Base-by-base conservation (phyloP, 1,284 basidiomycete species). In the Ganoderma multipileum region DNA sequence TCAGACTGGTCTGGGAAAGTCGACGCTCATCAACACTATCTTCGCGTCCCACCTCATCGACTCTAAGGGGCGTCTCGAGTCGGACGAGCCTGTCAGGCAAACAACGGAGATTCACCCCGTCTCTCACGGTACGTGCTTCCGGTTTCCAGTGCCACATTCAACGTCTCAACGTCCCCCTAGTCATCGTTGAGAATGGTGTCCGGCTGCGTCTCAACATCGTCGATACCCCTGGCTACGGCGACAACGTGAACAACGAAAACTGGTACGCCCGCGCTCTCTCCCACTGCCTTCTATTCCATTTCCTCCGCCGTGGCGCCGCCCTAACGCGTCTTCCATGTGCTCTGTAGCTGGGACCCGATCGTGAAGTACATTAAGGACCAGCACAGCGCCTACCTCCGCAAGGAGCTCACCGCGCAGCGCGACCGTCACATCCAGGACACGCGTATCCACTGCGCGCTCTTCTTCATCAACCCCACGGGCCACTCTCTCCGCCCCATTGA, bases 331-430 rank as follows among this genome's bases (percentile, higher is more conserved):
- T 66, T 38, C 26, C 47, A 26, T 54, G 28, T 23, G 36, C 44
- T 9, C 36, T 28, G 18, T 69, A 95, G 95, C 88, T 99, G 97
- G 97, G 97, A 99, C 79, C 95, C 97, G 38, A 98, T 99, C 76
- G 89, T 99, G 81, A 98, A 98, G 84, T 98, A 99, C 83, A 99
- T 98, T 84, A 95, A 96, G 84, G 98, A 99, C 86, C 97, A 99
- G 81, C 97, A 99, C 86, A 97, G 95, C 78, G 95, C 97, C 59
- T 99, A 99, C 84, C 90, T 99, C 68, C 94, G 98, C 81, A 99
- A 99, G 85, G 97, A 99, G 85, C 88, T 99, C 71, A 99, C 98
- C 5, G 97, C 98, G 7, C 96, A 97, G 93, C 93, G 98, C 74
- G 98, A 99, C 86, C 93, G 96, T 70, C 95, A 97, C 85, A 99